Conservation (phyloP, 108 stramenopile genomes). For the Nannochloropsis gaditana region DNA sequence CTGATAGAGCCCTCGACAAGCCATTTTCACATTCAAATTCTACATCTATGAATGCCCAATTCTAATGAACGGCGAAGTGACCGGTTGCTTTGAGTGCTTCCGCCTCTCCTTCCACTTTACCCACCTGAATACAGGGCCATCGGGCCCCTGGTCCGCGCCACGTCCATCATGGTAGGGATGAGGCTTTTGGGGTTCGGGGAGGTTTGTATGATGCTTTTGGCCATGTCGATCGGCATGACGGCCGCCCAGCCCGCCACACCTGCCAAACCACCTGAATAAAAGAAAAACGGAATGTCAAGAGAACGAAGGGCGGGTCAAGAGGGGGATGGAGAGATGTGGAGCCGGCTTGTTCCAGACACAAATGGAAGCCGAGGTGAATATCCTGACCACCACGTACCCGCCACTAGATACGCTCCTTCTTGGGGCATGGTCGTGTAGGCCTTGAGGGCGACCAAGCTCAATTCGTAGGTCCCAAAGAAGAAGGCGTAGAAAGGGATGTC, state of each 20-base stretch:
- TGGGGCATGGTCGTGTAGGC: constrained; percentile 29
- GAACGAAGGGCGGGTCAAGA: neutral
- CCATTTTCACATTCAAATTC: too few relatives aligned
- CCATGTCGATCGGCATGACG: constrained; percentile 48
- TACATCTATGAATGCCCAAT: too few relatives aligned
- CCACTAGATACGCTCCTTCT: constrained; percentile 29
- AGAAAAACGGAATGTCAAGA: neutral
- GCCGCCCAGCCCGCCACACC: constrained; percentile 53
- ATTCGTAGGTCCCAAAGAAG: constrained; percentile 55
- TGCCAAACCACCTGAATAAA: constrained; percentile 47
- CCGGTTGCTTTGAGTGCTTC: neutral
- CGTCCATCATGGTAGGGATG: constrained; percentile 24
- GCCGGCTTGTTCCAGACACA: neutral
- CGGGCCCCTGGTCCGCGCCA: constrained; percentile 31
- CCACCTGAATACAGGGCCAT: constrained; percentile 30
- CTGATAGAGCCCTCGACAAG: too few relatives aligned
- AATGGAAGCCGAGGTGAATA: neutral
- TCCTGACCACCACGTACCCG: neutral
- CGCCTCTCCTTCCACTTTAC: neutral
- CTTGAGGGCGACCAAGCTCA: constrained; percentile 31
- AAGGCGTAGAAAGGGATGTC: constrained; percentile 52
- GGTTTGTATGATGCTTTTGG: constrained; percentile 53
- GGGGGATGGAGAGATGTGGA: neutral
- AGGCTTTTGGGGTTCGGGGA: constrained; percentile 32
- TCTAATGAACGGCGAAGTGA: too few relatives aligned